Base-by-base conservation (phyloP, 306 rosid genomes). In the Sicyos edulis region DNA sequence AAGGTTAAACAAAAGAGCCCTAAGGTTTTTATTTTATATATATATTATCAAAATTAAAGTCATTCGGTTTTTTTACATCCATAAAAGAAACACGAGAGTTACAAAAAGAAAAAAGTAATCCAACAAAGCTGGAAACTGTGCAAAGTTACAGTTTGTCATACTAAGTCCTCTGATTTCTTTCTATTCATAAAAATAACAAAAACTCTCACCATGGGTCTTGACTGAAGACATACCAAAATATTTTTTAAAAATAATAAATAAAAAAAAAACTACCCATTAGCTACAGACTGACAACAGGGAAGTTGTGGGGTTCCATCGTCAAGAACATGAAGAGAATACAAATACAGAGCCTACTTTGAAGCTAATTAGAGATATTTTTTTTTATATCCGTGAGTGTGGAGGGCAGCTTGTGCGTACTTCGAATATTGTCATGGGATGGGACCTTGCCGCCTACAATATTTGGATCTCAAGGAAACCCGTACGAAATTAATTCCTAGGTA, bases 141-240 rank as follows among this genome's bases (percentile, higher is more conserved):
- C n/a, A n/a, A n/a, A n/a, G n/a, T n/a, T n/a, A n/a, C n/a, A n/a
- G n/a, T n/a, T n/a, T n/a, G n/a, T n/a, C n/a, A n/a, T n/a, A n/a
- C n/a, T n/a, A 59, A 26, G 44, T 15, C 19, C 42, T 13, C 24
- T 58, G n/a, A 12, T 58, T 58, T 59, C 42, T 24, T 29, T 60
- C 19, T 14, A 15, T 26, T 60, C 37, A 26, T 60, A 5, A 26
- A 29, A 60, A 29, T 15, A 11, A 29, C 66, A 26, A 60, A 60
- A 29, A 10, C 66, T 60, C 45, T 26, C 66, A 60, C 40, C 11
- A 14, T 24, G 66, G 66, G 26, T 60, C 45, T 29, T 60, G 66
- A 40, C 40, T 58, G 10, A 58, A 58, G 44, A 4, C 45, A 26
- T 29, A 29, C 45, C 45, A 26, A 29, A 60, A 60, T 60, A 60